These are phyloP conservation scores for Oryza glumipatula DNA, from an alignment of 176 grass and related monocot species.

Conservation along the genomic window DNA sequence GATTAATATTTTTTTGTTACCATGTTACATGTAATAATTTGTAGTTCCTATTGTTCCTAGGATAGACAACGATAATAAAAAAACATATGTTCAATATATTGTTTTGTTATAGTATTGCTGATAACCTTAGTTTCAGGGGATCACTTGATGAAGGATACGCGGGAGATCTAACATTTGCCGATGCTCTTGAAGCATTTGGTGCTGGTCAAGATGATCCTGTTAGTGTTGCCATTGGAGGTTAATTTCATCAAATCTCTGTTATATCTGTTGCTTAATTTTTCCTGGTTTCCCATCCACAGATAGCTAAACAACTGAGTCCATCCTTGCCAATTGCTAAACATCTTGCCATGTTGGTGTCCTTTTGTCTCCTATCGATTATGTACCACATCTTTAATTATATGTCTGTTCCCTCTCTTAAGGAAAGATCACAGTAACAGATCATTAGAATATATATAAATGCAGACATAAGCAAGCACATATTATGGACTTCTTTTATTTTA, in stretches of 20 bases:
- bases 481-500: neutral
- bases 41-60: constrained; percentile 2
- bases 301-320: constrained; percentile 22
- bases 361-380: neutral
- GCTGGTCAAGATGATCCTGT: constrained; percentile 89
- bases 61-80: constrained; percentile 19
- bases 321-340: constrained; percentile 8
- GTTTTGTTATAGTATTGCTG: constrained; percentile 29
- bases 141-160: constrained; percentile 84
- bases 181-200: constrained; percentile 85
- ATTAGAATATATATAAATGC: neutral
- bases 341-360: neutral
- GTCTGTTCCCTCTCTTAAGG: neutral
- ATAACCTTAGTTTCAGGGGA: constrained; percentile 57
- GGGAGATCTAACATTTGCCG: constrained; percentile 82
- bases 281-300: constrained; percentile 30
- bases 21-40: constrained; percentile 1
- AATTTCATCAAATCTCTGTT: constrained; percentile 35
- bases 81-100: constrained; percentile 4
- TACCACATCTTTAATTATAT: neutral
- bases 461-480: neutral
- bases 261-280: constrained; percentile 38
- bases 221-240: constrained; percentile 97
- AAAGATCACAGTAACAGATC: constrained; percentile 5
- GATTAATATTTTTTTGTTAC: constrained; percentile 7